phyloP scores from a whole-genome alignment of 306 rosid genomes.

The Prunus fruticosa region DNA sequence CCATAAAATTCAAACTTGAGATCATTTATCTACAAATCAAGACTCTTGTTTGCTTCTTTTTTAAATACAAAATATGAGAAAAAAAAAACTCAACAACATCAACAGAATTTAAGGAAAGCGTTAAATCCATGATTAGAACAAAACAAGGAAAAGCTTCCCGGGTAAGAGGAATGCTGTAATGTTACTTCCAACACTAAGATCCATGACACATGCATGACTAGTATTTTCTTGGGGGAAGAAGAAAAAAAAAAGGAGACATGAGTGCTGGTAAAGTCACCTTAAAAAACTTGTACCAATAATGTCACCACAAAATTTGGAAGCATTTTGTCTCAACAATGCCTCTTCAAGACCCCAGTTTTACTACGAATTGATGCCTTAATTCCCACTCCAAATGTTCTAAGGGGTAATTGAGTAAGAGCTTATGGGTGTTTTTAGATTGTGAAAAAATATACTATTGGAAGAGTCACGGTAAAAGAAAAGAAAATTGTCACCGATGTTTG shows the following conservation, averaged over 20 bases:
- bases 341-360: not conserved
- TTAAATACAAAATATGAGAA: not conserved
- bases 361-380: not conserved
- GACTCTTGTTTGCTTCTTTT: too few species aligned
- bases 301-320: not conserved
- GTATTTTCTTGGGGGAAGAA: not conserved
- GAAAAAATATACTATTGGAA: too few species aligned
- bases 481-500: too few species aligned
- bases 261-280: slow-evolving; percentile 1
- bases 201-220: not conserved
- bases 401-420: too few species aligned
- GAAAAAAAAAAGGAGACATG: not conserved
- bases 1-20: too few species aligned
- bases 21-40: too few species aligned
- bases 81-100: not conserved
- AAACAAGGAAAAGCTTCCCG: not conserved
- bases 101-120: not conserved
- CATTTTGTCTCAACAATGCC: not conserved
- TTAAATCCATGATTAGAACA: not conserved
- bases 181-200: not conserved
- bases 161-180: not conserved
- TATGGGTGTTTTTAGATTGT: too few species aligned
- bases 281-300: not conserved
- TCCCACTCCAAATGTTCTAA: not conserved
- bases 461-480: too few species aligned